These are phyloP conservation scores for Gossypioides kirkii DNA, from an alignment of 345 rosid species.

Conservation along the genomic window DNA sequence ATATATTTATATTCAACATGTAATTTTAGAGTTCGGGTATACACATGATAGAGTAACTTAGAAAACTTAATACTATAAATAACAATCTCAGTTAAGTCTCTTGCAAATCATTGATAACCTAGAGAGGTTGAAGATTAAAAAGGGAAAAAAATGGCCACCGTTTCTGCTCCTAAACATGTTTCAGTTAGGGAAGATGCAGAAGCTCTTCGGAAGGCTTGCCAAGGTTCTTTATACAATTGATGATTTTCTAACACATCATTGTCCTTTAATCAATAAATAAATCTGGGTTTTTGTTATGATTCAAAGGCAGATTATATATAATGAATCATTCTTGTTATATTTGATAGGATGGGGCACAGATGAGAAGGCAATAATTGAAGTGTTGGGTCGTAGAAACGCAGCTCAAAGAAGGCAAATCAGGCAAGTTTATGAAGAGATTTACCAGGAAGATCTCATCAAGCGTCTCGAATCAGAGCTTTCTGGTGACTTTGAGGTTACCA, in stretches of 20 bases:
- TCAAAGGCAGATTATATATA: neutral
- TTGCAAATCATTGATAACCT: neutral
- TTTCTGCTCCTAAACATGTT: neutral
- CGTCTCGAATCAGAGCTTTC: slow-evolving; percentile 44
- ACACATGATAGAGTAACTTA: neutral
- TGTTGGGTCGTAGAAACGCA: slow-evolving; percentile 9
- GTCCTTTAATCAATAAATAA: too few species aligned
- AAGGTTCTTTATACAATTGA: neutral
- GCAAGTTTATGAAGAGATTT: slow-evolving; percentile 5
- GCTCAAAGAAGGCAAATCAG: slow-evolving; percentile 14
- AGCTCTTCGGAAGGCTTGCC: neutral
- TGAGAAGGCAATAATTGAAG: neutral
- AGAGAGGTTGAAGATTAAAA: neutral
- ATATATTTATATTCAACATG: too few species aligned
- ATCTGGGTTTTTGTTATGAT: neutral
- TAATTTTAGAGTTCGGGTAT: neutral
- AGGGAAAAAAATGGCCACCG: neutral
- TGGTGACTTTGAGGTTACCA: slow-evolving; percentile 42
- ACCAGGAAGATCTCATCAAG: slow-evolving; percentile 25
- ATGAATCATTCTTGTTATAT: too few species aligned
- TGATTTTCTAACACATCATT: neutral
- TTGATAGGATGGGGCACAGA: neutral
- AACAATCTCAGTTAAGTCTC: neutral
- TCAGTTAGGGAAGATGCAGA: neutral
- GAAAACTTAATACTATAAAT: neutral